Evolutionary conservation across 2,329 filamentous ascomycete species (phyloP), one percentile per base, ranked within the genome.

Genomic region (Fusarium sp.): DNA sequence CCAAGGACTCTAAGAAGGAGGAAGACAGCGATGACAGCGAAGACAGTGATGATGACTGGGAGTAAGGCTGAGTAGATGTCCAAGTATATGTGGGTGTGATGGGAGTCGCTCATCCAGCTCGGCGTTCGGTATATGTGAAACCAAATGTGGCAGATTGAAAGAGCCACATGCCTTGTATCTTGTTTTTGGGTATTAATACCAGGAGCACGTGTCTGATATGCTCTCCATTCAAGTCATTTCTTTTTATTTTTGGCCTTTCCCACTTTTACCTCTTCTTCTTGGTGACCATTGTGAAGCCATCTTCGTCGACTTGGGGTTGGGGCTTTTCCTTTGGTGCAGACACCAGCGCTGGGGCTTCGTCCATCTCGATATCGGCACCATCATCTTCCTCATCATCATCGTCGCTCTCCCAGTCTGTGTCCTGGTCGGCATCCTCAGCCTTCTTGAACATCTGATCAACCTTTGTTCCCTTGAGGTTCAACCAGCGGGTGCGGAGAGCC

Each of bases 251-350:
- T 72, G 51, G 65, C 44, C 29, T 24, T 55, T 35, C 22, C 24
- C 24, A 78, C 77, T 80, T 80, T 84, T 81, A 87, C 84, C 86
- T 88, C 87, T 90, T 93, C 85, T 91, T 93, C 77, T 89, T 87
- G 64, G 91, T 88, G 73, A 95, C 93, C 82, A 89, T 94, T 17
- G 91, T 94, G 80, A 96, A 96, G 6, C 93, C 93, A 79, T 96
- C 93, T 74, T 95, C 93, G 81, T 96, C 93, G 53, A 95, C 86
- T 80, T 94, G 90, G 0, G 93, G 92, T 79, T 89, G 87, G 17
- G 86, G 81, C 83, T 91, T 93, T 81, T 93, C 90, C 80, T 87
- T 91, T 16, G 86, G 84, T 53, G 80, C 85, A 42, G 85, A 80
- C 44, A 91, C 88, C 71, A 93, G 81, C 51, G 87, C 83, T 9